Conservation (phyloP, 345 rosid genomes). For the Eucalyptus cloeziana region DNA sequence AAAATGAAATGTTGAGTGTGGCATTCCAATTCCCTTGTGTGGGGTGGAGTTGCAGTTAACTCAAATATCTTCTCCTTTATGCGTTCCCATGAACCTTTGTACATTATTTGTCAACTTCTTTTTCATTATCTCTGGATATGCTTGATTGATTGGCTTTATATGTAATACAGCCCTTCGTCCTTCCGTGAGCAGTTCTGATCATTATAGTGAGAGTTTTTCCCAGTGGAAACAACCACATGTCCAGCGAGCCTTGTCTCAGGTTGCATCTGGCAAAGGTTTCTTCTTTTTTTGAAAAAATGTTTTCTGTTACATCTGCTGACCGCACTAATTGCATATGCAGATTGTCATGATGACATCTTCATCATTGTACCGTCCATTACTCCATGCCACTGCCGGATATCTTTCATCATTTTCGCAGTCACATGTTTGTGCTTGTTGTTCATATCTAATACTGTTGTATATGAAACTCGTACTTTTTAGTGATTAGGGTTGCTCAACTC, state of each 20-base stretch:
- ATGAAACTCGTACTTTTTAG: neutral
- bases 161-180: slow-evolving; percentile 55
- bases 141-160: neutral
- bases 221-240: slow-evolving; percentile 64
- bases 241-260: slow-evolving; percentile 70
- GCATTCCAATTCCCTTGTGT: neutral
- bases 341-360: slow-evolving; percentile 57
- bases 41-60: neutral
- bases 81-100: neutral
- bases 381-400: slow-evolving; percentile 68
- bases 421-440: slow-evolving; percentile 42
- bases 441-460: neutral
- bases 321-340: slow-evolving; percentile 29
- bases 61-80: neutral
- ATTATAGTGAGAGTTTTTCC: slow-evolving; percentile 48
- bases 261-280: neutral
- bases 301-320: neutral
- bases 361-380: slow-evolving; percentile 46
- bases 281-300: neutral
- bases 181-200: slow-evolving; percentile 31
- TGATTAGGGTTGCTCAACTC: neutral
- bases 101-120: neutral
- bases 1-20: neutral
- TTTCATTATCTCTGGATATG: neutral
- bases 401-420: slow-evolving; percentile 70